Evolutionary conservation across 1,139 yeast genomes (phyloP), one percentile per base, ranked within the genome.

Genomic region (Wickerhamomyces sp.): DNA sequence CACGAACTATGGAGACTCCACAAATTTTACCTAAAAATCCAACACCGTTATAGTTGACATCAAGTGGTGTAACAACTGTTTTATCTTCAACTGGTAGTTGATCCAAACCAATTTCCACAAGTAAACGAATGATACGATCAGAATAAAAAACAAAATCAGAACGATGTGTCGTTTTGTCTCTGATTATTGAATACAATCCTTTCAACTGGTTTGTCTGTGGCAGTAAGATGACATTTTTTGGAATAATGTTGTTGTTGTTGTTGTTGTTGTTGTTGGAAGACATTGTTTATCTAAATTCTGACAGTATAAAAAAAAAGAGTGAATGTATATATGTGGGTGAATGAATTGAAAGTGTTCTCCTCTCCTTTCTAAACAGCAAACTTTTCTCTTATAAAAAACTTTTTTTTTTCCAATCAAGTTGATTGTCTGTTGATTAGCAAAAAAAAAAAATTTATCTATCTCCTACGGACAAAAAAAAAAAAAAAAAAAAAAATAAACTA

Each of bases 1-100:
- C 98, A 56, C 98, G 74, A 54, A 91, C 94, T 55, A 91, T 91
- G 15, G 96, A 86, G 23, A 91, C 98, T 44, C 98, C 98, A 61
- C 97, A 91, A 41, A 91, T 89, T 62, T 86, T 88, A 30, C 97
- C 97, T 55, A 78, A 66, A 59, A 89, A 89, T 41, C 70, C 69
- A 39, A 83, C 81, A n/a, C 98, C 98, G 6, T 75, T 69, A 59
- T 76, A 89, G 23, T 65, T 62, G 44, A 80, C 72, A 36, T 78
- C 82, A 6, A 94, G 80, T 36, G 94, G 91, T 26, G 97, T 89
- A 38, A 72, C 68, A 32, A 91, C 82, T 6, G 66, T 57, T 27
- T 70, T 59, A 32, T 78, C 67, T 49, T 78, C 77, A 14, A 89
- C 95, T 8, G 98, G 98, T 35, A 91, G 68, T 55, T 84, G 88